Evolutionary conservation across 1,284 basidiomycete species (phyloP).

Genomic region (Ganoderma multipileum): DNA sequence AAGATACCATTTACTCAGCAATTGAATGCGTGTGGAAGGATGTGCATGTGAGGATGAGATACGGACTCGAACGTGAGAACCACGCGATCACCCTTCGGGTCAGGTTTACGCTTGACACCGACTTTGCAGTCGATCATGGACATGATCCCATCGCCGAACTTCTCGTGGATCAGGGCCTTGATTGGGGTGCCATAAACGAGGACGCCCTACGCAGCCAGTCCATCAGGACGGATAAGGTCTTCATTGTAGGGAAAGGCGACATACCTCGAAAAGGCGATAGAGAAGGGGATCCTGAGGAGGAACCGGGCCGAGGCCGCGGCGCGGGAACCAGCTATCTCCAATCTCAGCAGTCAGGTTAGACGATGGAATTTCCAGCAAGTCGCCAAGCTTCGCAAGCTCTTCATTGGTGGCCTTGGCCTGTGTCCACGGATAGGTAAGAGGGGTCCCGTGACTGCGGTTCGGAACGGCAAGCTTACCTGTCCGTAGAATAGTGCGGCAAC

Average conservation of each 20-base stretch:
- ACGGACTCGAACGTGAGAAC: slow-evolving; percentile 85
- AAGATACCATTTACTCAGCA: slow-evolving; percentile 6
- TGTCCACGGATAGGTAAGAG: not conserved
- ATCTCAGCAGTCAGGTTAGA: slow-evolving; percentile 53
- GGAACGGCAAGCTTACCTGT: slow-evolving; percentile 55
- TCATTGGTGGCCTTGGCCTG: slow-evolving; percentile 74
- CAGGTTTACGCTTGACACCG: slow-evolving; percentile 73
- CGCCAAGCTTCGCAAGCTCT: slow-evolving; percentile 62
- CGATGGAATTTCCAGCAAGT: slow-evolving; percentile 56
- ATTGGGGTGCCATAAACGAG: slow-evolving; percentile 85
- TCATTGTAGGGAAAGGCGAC: not conserved
- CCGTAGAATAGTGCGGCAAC: slow-evolving; percentile 89
- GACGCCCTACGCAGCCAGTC: slow-evolving; percentile 54
- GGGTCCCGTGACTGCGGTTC: not conserved
- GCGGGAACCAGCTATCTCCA: slow-evolving; percentile 76
- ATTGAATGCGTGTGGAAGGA: not conserved
- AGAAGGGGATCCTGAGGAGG: slow-evolving; percentile 84
- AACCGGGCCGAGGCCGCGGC: slow-evolving; percentile 70
- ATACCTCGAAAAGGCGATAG: slow-evolving; percentile 86
- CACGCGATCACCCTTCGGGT: slow-evolving; percentile 86
- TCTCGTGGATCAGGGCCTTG: slow-evolving; percentile 89
- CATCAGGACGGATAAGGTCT: not conserved
- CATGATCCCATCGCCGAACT: slow-evolving; percentile 95
- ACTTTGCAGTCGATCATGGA: slow-evolving; percentile 89
- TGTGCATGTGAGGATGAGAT: slow-evolving; percentile 11